Base-by-base conservation (phyloP, 441 rosid genomes). In the Melianthus villosus region DNA sequence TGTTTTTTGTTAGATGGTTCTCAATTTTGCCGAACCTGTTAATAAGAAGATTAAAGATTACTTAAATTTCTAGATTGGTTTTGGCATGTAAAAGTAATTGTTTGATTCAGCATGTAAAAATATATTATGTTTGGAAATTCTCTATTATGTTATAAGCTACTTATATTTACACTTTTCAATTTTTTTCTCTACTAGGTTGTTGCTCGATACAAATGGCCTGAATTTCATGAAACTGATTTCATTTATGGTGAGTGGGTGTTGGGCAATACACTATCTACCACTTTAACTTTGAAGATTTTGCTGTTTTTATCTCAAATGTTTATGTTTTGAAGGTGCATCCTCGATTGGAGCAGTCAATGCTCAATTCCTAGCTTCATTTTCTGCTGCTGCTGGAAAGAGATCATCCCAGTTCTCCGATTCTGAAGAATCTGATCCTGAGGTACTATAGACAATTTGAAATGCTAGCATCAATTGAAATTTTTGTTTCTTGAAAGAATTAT, bases 401-500 rank as follows among this genome's bases (percentile, higher is more conserved):
- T 71, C 76, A 12, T 19, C 46, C 29, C 67, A 46, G 46, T 32
- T 45, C 33, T 65, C 67, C 28, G 91, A 82, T 40, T 82, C 93
- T 27, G 82, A 87, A 58, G 94, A 87, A 62, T 82, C 97, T 57
- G 93, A 87, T 69, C 93, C 97, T 22, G 93, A 78, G 91, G 97
- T 83, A 67, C 46, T 27, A 30, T 20, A 22, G 25, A 28, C 34
- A 34, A 25, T 18, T 16, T 1, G 23, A 20, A 2, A 20, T 20
- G 3, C 2, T 6, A 20, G 23, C 23, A 20, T 20, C 23, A 20
- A 20, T 2, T n/a, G n/a, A n/a, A n/a, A n/a, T n/a, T n/a, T n/a
- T n/a, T n/a, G n/a, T n/a, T n/a, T n/a, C n/a, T n/a, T 38, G 34
- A 42, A 34, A 23, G 18, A 35, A 23, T 32, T 58, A 26, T 19